Conservation (phyloP, 2,329 filamentous ascomycete species). For the Botrytis aclada region DNA sequence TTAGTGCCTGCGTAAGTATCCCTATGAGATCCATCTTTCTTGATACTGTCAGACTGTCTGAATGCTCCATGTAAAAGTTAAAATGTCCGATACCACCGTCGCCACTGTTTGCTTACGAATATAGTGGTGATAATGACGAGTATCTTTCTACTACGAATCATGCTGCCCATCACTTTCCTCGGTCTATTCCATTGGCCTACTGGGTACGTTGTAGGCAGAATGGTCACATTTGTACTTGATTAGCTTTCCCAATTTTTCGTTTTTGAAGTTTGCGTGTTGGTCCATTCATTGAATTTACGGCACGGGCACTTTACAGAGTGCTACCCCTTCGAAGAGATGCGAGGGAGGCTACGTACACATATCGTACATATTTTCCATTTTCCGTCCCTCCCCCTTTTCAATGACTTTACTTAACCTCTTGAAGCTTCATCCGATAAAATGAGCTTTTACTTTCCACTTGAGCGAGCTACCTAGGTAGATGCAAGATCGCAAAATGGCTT, state of each 20-base stretch:
- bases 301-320: not conserved
- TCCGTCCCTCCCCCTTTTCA: not conserved
- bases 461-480: not conserved
- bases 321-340: not conserved
- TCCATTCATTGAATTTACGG: not conserved
- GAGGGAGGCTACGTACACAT: not conserved
- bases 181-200: not conserved
- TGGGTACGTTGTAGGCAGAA: not conserved
- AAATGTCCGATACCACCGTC: not conserved
- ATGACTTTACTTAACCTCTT: not conserved
- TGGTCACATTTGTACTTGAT: not conserved
- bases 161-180: not conserved
- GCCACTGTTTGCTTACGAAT: slow-evolving; percentile 8
- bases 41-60: not conserved
- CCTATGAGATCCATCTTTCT: no score
- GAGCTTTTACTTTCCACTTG: not conserved
- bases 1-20: not conserved
- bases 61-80: not conserved
- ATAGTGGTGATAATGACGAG: slow-evolving; percentile 6
- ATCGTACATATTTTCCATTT: not conserved
- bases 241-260: not conserved
- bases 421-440: not conserved
- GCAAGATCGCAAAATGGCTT: not conserved
- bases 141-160: not conserved
- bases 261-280: not conserved